phyloP scores from a whole-genome alignment of 805 yeast species.

The Wickerhamiella kazuoi region DNA sequence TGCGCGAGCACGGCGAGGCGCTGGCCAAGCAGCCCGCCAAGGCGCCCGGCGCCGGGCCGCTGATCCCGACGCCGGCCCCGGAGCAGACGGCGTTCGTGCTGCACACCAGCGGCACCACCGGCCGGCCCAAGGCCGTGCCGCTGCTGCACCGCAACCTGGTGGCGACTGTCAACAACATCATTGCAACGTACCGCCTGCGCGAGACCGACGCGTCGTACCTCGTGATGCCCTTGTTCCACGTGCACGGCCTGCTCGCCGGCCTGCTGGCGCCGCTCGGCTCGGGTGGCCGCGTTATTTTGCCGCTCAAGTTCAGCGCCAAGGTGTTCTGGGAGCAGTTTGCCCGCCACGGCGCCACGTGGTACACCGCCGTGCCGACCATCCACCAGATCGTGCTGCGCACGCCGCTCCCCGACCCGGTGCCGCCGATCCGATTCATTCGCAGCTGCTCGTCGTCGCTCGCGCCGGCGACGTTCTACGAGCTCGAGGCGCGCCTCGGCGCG shows the following conservation, averaged over 20 bases:
- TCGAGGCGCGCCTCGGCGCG: slow-evolving; percentile 40
- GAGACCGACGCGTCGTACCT: slow-evolving; percentile 36
- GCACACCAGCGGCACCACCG: slow-evolving; percentile 65
- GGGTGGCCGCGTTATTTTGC: slow-evolving; percentile 45
- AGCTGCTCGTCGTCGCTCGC: slow-evolving; percentile 60
- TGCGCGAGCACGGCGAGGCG: slow-evolving; percentile 1
- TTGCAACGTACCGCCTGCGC: slow-evolving; percentile 36
- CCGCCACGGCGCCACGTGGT: slow-evolving; percentile 41
- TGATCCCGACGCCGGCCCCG: slow-evolving; percentile 22
- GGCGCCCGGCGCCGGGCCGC: slow-evolving; percentile 2
- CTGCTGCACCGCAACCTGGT: slow-evolving; percentile 46
- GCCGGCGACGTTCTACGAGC: slow-evolving; percentile 39
- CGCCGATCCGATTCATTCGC: slow-evolving; percentile 45
- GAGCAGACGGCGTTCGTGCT: slow-evolving; percentile 45
- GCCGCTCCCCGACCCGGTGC: slow-evolving; percentile 32
- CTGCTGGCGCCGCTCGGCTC: slow-evolving; percentile 41
- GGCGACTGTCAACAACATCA: slow-evolving; percentile 40
- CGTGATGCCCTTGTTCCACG: slow-evolving; percentile 67
- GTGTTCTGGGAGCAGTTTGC: slow-evolving; percentile 43
- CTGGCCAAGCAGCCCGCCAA: not conserved
- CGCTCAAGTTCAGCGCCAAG: slow-evolving; percentile 43
- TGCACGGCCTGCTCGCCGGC: slow-evolving; percentile 56
- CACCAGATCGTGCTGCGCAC: slow-evolving; percentile 45
- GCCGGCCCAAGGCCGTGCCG: slow-evolving; percentile 62
- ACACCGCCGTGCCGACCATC: slow-evolving; percentile 62